Percentiles rank a stretch among this genome's conserved stretches.
Evolutionary conservation across 495 filamentous ascomycete genomes (phyloP).

Genomic region (Podospora tetraspora): DNA sequence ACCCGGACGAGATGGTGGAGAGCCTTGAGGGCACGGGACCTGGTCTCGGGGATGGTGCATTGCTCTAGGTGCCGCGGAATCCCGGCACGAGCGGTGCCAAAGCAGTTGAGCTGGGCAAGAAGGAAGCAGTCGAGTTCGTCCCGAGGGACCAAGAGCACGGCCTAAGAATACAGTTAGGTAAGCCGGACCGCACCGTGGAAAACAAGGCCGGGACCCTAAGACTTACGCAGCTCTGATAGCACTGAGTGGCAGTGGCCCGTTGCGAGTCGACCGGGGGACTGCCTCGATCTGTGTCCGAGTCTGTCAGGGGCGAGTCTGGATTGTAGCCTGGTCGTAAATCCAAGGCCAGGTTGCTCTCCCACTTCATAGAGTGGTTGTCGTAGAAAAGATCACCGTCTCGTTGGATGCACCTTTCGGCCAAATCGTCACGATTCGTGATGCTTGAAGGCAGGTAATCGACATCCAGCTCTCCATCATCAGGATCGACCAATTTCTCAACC

Average conservation of each 20-base stretch:
- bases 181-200: background rate
- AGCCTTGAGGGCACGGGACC: background rate
- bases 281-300: too few relatives aligned
- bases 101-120: background rate
- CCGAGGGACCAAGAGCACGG: background rate
- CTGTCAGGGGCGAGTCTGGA: too few relatives aligned
- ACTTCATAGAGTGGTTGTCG: too few relatives aligned
- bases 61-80: background rate
- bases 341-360: too few relatives aligned
- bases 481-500: background rate
- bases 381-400: background rate
- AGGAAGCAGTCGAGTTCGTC: background rate
- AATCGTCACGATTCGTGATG: background rate
- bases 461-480: background rate
- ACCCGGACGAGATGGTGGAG: background rate
- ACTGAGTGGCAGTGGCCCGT: background rate
- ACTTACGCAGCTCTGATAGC: background rate
- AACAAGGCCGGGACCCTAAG: too few relatives aligned
- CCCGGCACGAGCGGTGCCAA: too few relatives aligned
- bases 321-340: too few relatives aligned
- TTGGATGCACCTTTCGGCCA: background rate
- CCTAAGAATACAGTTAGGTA: background rate
- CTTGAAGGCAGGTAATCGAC: background rate
- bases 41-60: background rate
- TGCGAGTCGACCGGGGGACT: too few relatives aligned